Conservation (phyloP, 2,329 filamentous ascomycete genomes). For the Tricladium varicosporioides region DNA sequence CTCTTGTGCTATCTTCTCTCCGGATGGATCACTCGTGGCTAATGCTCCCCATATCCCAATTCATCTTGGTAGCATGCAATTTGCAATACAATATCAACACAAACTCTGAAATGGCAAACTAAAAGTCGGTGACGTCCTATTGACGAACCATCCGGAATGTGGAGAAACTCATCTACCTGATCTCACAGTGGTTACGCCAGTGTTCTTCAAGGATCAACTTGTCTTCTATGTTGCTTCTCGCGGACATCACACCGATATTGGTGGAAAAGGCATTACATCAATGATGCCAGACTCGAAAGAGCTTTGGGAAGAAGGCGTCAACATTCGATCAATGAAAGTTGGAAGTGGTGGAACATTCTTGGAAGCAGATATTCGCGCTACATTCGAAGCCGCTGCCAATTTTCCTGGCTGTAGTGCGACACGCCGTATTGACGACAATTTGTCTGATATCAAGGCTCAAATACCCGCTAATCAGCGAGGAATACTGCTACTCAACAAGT, state of each 20-base stretch:
- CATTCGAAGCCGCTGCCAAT: constrained; percentile 21
- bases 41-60: constrained; percentile 74
- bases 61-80: constrained; percentile 21
- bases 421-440: constrained; percentile 73
- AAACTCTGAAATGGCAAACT: constrained; percentile 74
- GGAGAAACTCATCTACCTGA: constrained; percentile 83
- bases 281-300: constrained; percentile 75
- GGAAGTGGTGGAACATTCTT: constrained; percentile 76
- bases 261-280: constrained; percentile 59
- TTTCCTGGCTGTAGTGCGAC: constrained; percentile 68
- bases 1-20: constrained; percentile 75
- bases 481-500: constrained; percentile 67
- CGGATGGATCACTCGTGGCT: constrained; percentile 69
- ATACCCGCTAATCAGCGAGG: constrained; percentile 83
- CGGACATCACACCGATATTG: constrained; percentile 81
- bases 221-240: constrained; percentile 76
- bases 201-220: constrained; percentile 68
- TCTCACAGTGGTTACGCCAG: constrained; percentile 77
- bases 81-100: constrained; percentile 64
- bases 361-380: constrained; percentile 59
- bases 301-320: constrained; percentile 57
- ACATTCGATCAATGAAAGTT: constrained; percentile 63
- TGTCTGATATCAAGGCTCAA: constrained; percentile 82
- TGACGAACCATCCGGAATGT: constrained; percentile 56
- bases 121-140: constrained; percentile 74